Evolutionary conservation across 140 eudicot species (phyloP).

Genomic region (Anethum foeniculum): DNA sequence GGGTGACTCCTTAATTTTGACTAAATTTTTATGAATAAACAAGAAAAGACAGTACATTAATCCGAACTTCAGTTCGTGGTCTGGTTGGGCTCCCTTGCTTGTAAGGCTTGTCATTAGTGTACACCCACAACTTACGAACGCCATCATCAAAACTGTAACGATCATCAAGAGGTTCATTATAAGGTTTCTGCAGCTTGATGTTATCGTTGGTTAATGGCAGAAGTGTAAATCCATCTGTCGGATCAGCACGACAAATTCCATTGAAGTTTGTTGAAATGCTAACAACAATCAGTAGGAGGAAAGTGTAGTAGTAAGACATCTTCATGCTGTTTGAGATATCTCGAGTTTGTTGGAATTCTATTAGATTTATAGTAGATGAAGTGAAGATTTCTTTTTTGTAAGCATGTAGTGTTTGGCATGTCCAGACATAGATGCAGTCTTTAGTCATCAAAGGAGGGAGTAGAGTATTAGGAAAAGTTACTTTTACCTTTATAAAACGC

Average conservation of each 20-base stretch:
- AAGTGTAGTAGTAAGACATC: not conserved
- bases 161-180: conserved; percentile 17
- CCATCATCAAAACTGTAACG: conserved; percentile 27
- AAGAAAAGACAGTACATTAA: not conserved
- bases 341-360: not conserved
- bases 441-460: not conserved
- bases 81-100: conserved; percentile 20
- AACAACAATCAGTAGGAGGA: not conserved
- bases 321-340: not conserved
- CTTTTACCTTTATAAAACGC: not conserved
- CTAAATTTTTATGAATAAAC: too few relatives aligned
- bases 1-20: not conserved
- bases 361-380: not conserved
- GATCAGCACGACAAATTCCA: conserved; percentile 21
- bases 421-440: not conserved
- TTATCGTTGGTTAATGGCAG: conserved; percentile 22
- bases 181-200: conserved; percentile 22
- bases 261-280: not conserved
- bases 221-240: conserved; percentile 25
- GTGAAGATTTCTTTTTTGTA: not conserved
- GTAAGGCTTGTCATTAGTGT: conserved; percentile 23
- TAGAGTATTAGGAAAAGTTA: not conserved
- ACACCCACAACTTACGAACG: conserved; percentile 23
- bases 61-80: conserved; percentile 30
- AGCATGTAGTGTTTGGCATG: not conserved